These are phyloP conservation scores for Epichloe sp. DNA, from an alignment of 2,329 filamentous ascomycete species.

Conservation along the genomic window DNA sequence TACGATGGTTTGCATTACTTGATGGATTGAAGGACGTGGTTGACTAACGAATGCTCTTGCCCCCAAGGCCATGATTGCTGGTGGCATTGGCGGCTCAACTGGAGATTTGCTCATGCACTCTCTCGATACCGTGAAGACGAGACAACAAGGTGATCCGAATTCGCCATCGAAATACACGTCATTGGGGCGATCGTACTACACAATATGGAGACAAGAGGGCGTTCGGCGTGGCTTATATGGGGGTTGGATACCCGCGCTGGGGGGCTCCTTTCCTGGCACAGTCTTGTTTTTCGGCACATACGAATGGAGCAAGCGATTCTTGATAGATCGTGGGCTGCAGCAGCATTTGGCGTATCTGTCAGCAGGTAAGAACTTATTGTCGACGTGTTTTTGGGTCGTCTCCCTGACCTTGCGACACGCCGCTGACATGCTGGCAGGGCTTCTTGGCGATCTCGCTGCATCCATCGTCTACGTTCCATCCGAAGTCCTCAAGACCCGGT, in stretches of 20 bases:
- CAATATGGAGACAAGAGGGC: conserved; percentile 86
- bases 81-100: conserved; percentile 80
- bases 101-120: conserved; percentile 99
- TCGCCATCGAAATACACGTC: conserved; percentile 87
- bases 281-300: conserved; percentile 94
- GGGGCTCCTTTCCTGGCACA: conserved; percentile 92
- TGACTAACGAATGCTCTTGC: conserved; percentile 2
- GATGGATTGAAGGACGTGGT: neutral
- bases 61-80: conserved; percentile 79
- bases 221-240: conserved; percentile 77
- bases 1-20: neutral
- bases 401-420: neutral
- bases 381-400: neutral
- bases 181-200: conserved; percentile 80
- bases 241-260: conserved; percentile 80
- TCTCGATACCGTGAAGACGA: conserved; percentile 93
- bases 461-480: conserved; percentile 92
- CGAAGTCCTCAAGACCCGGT: conserved; percentile 91
- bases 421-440: conserved; percentile 39
- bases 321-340: conserved; percentile 75
- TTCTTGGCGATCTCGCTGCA: conserved; percentile 82
- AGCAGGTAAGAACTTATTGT: conserved; percentile 44
- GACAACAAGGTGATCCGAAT: conserved; percentile 91
- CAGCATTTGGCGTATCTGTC: conserved; percentile 76
- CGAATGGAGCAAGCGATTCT: conserved; percentile 80